A percentile compares a stretch with the other conserved stretches of the same genome.
Evolutionary conservation across 2,329 filamentous ascomycete genomes (phyloP).

Genomic region (Apiospora hydei): DNA sequence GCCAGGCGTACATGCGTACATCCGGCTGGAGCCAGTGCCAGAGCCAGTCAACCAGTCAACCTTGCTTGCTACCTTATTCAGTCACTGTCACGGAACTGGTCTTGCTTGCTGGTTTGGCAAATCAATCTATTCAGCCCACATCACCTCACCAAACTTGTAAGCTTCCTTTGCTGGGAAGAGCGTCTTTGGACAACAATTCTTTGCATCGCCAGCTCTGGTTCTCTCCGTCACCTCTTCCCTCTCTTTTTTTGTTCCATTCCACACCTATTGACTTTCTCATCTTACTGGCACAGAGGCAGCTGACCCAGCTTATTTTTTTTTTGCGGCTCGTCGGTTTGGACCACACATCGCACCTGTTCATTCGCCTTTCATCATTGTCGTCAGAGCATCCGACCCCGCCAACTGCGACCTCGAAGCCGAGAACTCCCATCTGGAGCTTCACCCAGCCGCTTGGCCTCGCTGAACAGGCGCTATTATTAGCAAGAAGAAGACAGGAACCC

Average conservation of each 20-base stretch:
- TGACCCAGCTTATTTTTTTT: background rate
- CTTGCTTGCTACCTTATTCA: slow-evolving; percentile 10
- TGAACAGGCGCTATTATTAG: slow-evolving; percentile 1
- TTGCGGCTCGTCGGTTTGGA: background rate
- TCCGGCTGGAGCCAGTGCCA: background rate
- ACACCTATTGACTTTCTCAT: background rate
- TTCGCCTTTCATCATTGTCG: slow-evolving; percentile 13
- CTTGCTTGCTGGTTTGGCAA: slow-evolving; percentile 15
- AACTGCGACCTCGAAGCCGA: slow-evolving; percentile 15
- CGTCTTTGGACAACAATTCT: slow-evolving; percentile 20
- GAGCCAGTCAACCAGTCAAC: slow-evolving; percentile 14
- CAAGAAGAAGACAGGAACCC: background rate
- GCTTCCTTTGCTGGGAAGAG: slow-evolving; percentile 1
- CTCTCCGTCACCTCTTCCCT: background rate
- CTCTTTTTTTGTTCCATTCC: slow-evolving; percentile 17
- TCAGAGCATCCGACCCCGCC: slow-evolving; percentile 21
- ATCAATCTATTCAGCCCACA: slow-evolving; percentile 21
- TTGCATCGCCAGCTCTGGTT: slow-evolving; percentile 15
- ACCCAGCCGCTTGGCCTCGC: background rate
- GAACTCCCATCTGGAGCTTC: slow-evolving; percentile 14
- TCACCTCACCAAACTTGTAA: slow-evolving; percentile 19
- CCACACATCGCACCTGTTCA: background rate
- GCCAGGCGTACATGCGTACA: background rate
- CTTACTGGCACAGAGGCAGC: slow-evolving; percentile 12
- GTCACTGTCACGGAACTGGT: slow-evolving; percentile 17